Conservation (phyloP, 805 yeast species). For the Saccharomycopsis sp. region DNA sequence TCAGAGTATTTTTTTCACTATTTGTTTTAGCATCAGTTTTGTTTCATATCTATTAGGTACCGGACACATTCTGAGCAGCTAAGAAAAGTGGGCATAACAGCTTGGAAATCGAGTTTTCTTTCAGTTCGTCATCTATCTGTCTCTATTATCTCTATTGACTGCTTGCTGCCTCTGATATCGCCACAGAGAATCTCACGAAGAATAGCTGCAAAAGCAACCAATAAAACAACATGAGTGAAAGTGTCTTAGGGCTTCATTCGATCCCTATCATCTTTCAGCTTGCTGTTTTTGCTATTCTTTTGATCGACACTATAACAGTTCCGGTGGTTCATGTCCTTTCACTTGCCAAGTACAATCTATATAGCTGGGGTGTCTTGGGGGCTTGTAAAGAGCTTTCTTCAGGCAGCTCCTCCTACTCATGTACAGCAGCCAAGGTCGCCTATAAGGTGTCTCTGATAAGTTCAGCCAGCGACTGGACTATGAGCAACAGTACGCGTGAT, state of each 20-base stretch:
- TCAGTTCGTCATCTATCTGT: background rate
- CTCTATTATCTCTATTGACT: background rate
- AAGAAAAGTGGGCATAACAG: background rate
- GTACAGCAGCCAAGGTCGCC: constrained; percentile 42
- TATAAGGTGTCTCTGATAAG: constrained; percentile 34
- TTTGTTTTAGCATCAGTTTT: background rate
- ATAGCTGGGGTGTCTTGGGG: constrained; percentile 62
- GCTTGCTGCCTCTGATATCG: too few species aligned
- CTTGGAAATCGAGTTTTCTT: background rate
- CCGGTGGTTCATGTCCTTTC: constrained; percentile 49
- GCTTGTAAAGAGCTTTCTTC: constrained; percentile 36
- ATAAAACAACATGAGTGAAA: background rate
- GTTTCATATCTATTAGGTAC: background rate
- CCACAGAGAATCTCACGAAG: too few species aligned
- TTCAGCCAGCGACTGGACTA: constrained; percentile 40
- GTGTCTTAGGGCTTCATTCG: constrained; percentile 35
- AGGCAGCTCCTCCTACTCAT: constrained; percentile 26
- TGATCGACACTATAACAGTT: constrained; percentile 53
- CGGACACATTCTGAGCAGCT: background rate
- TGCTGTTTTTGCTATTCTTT: constrained; percentile 53
- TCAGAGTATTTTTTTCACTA: background rate
- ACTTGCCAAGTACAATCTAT: constrained; percentile 40
- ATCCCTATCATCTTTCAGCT: constrained; percentile 40
- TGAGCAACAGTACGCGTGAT: constrained; percentile 40
- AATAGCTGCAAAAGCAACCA: too few species aligned